Evolutionary conservation across 2,329 filamentous ascomycete genomes (phyloP).

Genomic region (Apiospora kogelbergensis): DNA sequence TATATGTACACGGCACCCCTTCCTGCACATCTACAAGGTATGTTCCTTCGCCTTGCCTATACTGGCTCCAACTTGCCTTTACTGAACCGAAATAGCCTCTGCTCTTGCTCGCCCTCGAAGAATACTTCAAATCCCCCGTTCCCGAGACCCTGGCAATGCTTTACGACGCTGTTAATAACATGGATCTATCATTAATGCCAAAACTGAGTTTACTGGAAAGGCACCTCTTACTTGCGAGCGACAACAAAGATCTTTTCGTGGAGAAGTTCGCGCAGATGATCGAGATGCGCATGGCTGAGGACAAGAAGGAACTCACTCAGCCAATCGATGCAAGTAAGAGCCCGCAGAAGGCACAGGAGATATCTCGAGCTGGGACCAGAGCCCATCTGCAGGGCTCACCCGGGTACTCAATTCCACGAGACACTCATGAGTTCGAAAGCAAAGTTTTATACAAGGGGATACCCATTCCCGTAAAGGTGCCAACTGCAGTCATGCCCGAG

Average conservation of each 20-base stretch:
- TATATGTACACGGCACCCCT: slow-evolving; percentile 95
- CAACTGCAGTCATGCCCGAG: slow-evolving; percentile 89
- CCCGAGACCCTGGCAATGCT: slow-evolving; percentile 84
- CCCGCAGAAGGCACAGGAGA: slow-evolving; percentile 46
- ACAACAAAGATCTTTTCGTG: slow-evolving; percentile 93
- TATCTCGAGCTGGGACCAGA: slow-evolving; percentile 63
- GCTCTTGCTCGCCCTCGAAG: slow-evolving; percentile 84
- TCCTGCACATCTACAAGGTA: slow-evolving; percentile 97
- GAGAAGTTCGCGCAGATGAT: slow-evolving; percentile 98
- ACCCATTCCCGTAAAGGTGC: slow-evolving; percentile 94
- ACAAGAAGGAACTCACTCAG: slow-evolving; percentile 44
- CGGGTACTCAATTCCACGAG: slow-evolving; percentile 77
- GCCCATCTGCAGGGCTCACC: slow-evolving; percentile 62
- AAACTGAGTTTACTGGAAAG: slow-evolving; percentile 80
- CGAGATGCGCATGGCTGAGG: slow-evolving; percentile 73
- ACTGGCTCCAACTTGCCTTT: not conserved
- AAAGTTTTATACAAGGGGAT: slow-evolving; percentile 95
- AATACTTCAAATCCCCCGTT: slow-evolving; percentile 92
- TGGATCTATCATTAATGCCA: slow-evolving; percentile 95
- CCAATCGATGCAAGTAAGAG: slow-evolving; percentile 49
- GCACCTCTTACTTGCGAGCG: slow-evolving; percentile 82
- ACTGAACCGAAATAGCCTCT: slow-evolving; percentile 62
- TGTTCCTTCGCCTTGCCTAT: slow-evolving; percentile 23
- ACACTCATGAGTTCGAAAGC: slow-evolving; percentile 97
- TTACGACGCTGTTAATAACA: slow-evolving; percentile 90